Base-by-base conservation (phyloP, 2,329 filamentous ascomycete species). In the Tolypocladium nubicola region DNA sequence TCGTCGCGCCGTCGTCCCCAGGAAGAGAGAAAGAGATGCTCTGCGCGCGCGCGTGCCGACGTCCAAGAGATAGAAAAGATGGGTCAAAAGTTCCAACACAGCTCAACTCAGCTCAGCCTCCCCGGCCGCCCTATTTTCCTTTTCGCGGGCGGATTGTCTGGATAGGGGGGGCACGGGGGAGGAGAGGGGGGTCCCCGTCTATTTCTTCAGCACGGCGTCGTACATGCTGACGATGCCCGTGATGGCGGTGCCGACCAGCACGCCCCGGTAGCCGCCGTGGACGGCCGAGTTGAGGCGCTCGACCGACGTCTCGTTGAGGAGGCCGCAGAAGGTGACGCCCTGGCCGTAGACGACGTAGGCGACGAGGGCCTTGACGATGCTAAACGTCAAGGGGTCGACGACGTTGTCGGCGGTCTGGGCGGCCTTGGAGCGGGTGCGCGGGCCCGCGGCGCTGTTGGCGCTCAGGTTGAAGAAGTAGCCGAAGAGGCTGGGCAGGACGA, bases 381-480 rank as follows among this genome's bases (percentile, higher is more conserved):
- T 96, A 75, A 95, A 99, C 26, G 87, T 88, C 68, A 97, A 76
- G 4, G 92, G 92, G 70, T 99, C 94, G 62, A 93, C 84, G 7
- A 79, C 75, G 62, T 86, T 85, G 61, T 83, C 80, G 43, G 74
- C 69, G 26, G 61, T 58, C 52, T 70, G 66, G 56, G 70, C 63
- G 56, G 70, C 62, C 45, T 69, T 69, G 55, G 68, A 68, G 67
- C 77, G 78, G 62, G 76, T 77, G 61, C 76, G 75, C 49, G 65
- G 68, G 59, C 63, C 68, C 65, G 62, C 63, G 67, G 70, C 71
- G 65, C 70, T 76, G 65, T 76, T 80, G 53, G 78, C 75, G 43
- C 86, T 89, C 66, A 97, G 73, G 73, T 97, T 97, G 81, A 96
- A 88, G 70, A 97, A 96, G 76, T 94, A 97, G 33, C 89, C 90